These are phyloP conservation scores for Mortierella claussenii DNA, from an alignment of 192 early-diverging fungal species.

Conservation along the genomic window DNA sequence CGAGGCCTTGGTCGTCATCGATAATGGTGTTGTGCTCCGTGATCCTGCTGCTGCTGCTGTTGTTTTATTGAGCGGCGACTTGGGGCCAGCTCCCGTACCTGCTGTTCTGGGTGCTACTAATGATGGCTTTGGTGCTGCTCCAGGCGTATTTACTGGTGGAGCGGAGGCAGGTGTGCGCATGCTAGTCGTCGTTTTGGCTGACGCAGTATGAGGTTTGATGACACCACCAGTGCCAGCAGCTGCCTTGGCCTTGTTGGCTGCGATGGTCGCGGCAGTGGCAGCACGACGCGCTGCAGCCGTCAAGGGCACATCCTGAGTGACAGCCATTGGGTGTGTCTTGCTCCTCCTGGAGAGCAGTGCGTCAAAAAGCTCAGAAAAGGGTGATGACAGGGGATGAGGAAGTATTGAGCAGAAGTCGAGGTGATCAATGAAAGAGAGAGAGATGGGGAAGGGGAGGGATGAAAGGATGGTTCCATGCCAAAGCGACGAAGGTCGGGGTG, in stretches of 20 bases:
- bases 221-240: background rate
- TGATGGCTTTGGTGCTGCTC: conserved; percentile 3
- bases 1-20: background rate
- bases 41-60: background rate
- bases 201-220: background rate
- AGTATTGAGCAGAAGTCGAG: no score
- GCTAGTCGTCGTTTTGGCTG: conserved; percentile 18
- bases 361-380: no score
- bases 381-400: no score
- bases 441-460: background rate
- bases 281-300: conserved; percentile 12
- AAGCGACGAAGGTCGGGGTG: no score
- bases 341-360: no score
- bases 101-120: background rate
- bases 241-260: conserved; percentile 29
- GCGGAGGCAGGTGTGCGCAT: background rate
- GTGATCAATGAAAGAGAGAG: no score
- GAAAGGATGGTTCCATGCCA: background rate
- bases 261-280: conserved; percentile 14
- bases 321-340: no score
- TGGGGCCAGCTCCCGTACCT: background rate
- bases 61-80: background rate
- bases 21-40: background rate
- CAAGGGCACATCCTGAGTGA: conserved; percentile 6
- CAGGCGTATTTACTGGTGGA: background rate